phyloP scores from a whole-genome alignment of 1,284 basidiomycete genomes.

The Ceratobasidium papillatum region DNA sequence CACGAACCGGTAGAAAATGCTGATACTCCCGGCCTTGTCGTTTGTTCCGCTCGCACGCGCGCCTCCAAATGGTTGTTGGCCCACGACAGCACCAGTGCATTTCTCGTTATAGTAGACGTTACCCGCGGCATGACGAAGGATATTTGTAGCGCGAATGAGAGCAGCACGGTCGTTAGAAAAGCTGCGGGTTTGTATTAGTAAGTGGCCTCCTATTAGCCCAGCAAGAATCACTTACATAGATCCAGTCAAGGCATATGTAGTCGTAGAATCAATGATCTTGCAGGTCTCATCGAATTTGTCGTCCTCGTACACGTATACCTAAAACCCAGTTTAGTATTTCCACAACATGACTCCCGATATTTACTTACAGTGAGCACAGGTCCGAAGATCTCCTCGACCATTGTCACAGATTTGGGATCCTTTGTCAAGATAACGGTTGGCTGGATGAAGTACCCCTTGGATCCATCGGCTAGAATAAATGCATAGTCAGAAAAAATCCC shows the following conservation, averaged over 20 bases:
- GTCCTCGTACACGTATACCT: conserved; percentile 89
- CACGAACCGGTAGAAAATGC: conserved; percentile 89
- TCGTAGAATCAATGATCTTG: conserved; percentile 87
- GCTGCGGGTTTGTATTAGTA: conserved; percentile 55
- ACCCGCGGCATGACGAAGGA: conserved; percentile 84
- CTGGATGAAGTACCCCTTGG: conserved; percentile 92
- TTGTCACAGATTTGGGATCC: conserved; percentile 90
- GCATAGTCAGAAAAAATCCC: neutral
- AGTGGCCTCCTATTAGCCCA: neutral
- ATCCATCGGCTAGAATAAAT: conserved; percentile 74
- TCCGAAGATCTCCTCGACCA: conserved; percentile 97
- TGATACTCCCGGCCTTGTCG: conserved; percentile 95
- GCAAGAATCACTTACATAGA: conserved; percentile 67
- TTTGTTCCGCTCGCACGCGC: conserved; percentile 94
- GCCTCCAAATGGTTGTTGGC: conserved; percentile 97
- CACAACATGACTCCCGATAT: neutral
- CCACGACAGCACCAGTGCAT: conserved; percentile 95
- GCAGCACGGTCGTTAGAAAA: conserved; percentile 84
- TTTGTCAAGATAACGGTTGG: conserved; percentile 95
- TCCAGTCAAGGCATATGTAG: conserved; percentile 91
- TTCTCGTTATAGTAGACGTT: conserved; percentile 97
- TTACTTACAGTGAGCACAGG: conserved; percentile 87
- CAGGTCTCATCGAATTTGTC: conserved; percentile 85
- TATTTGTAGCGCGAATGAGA: conserved; percentile 77
- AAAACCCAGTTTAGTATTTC: conserved; percentile 33